Conservation (phyloP, 257 asterid species). For the Lycium ferocissimum region DNA sequence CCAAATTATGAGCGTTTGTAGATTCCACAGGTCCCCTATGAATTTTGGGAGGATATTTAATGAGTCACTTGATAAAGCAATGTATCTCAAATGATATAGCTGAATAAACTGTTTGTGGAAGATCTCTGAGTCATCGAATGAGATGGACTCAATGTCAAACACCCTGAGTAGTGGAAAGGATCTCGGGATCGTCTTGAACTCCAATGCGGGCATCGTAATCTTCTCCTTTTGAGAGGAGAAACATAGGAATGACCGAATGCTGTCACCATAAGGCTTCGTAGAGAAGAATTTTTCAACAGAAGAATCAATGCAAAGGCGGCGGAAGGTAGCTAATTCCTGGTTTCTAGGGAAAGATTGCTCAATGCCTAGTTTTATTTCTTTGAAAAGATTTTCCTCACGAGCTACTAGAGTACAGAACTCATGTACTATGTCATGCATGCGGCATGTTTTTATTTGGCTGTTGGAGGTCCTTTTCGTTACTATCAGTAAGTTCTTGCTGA, state of each 20-base stretch:
- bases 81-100: constrained; percentile 37
- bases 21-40: constrained; percentile 31
- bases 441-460: too few species aligned
- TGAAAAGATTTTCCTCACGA: constrained; percentile 39
- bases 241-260: constrained; percentile 49
- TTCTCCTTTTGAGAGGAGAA: constrained; percentile 38
- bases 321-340: constrained; percentile 26
- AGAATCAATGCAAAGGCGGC: constrained; percentile 53
- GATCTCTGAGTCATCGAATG: too few species aligned
- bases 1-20: constrained; percentile 31
- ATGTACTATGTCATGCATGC: constrained; percentile 43
- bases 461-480: constrained; percentile 33
- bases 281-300: constrained; percentile 35
- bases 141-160: constrained; percentile 36
- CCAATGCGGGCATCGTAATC: constrained; percentile 8
- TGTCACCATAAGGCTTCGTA: background rate
- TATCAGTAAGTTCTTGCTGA: constrained; percentile 53
- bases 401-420: constrained; percentile 49
- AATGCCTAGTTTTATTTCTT: constrained; percentile 40
- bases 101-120: constrained; percentile 31
- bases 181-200: constrained; percentile 33
- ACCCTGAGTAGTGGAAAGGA: constrained; percentile 43
- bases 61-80: constrained; percentile 32
- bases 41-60: constrained; percentile 15
- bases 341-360: constrained; percentile 27